Evolutionary conservation across 2,329 filamentous ascomycete species (phyloP), one percentile per base, ranked within the genome.

Genomic region (Daldinia sp.): DNA sequence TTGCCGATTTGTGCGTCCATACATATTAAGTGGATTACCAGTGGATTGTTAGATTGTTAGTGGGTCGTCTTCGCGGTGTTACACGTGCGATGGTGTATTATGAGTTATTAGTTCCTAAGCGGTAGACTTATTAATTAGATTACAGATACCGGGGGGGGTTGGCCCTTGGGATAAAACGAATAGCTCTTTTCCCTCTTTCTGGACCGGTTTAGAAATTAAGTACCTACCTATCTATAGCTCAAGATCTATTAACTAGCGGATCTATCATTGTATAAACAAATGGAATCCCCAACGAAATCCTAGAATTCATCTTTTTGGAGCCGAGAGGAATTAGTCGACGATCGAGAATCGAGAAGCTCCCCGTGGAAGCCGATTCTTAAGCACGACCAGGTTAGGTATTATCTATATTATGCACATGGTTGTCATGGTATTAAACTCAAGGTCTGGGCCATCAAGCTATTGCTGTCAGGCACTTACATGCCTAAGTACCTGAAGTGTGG

Each of bases 1-100:
- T 48, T 48, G 43, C 43, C 43, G 43, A 48, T 13, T 48, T 48
- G n/a, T 48, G 30, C 43, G 23, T 50, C 19, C 27, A 15, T 30
- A 47, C n/a, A 19, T 17, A 34, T 51, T 35, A 30, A 35, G 35
- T 19, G 43, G 43, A 13, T 11, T 43, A 21, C 19, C 39, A 13
- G 7, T 25, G 7, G 39, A 25, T 43, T 43, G 21, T 7, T 13
- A 43, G 39, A 25, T 43, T 43, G 21, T 7, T 13, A 43, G 39
- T 41, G 37, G 37, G 37, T 21, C 17, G 11, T 43, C 10, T 10
- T 21, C 6, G 19, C 19, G 23, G 21, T 47, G 63, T 53, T 59
- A 63, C 63, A 65, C 63, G 63, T 65, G 63, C 61, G 52, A 48
- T 43, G 32, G 32, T 52, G 27, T 52, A 27, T 45, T 27, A 21